Percentiles rank a stretch among this genome's conserved stretches.
These are phyloP conservation scores for Eremochloa ophiuroides DNA, from an alignment of 176 grass and related monocot genomes.

Conservation along the genomic window DNA sequence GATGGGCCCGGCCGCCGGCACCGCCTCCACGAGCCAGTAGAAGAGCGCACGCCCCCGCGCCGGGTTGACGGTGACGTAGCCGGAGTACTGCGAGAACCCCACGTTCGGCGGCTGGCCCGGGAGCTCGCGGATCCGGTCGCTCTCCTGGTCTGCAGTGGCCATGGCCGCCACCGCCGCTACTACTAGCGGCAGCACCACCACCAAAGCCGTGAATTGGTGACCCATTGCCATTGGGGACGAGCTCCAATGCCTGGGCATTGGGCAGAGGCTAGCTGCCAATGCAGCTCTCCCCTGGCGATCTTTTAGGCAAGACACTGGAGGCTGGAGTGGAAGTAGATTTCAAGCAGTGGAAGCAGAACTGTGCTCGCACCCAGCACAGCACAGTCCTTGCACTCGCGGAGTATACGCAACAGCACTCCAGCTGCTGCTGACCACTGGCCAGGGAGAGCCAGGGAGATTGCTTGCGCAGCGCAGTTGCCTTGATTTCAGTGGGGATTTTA, in stretches of 20 bases:
- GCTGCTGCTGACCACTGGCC: neutral
- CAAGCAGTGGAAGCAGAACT: neutral
- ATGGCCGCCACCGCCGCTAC: neutral
- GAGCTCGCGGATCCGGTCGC: conserved; percentile 76
- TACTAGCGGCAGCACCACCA: conserved; percentile 22
- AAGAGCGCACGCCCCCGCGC: conserved; percentile 79
- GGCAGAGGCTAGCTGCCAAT: neutral
- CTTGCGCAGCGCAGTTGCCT: conserved; percentile 35
- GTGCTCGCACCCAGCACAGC: conserved; percentile 7
- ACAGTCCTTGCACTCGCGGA: neutral
- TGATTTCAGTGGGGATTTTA: conserved; percentile 30
- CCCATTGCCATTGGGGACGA: conserved; percentile 17
- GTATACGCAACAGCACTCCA: neutral
- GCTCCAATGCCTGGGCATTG: conserved; percentile 18
- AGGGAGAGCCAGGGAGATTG: conserved; percentile 2
- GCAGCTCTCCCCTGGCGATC: neutral
- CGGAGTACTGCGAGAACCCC: conserved; percentile 78
- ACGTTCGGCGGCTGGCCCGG: conserved; percentile 63
- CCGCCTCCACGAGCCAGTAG: conserved; percentile 97
- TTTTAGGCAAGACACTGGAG: neutral
- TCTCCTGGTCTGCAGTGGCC: conserved; percentile 39
- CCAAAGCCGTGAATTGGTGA: neutral
- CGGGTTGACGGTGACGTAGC: conserved; percentile 76
- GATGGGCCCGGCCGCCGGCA: conserved; percentile 41
- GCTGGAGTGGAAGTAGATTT: neutral